Base-by-base conservation (phyloP, 2,329 filamentous ascomycete species). In the Microascus cirrosus region DNA sequence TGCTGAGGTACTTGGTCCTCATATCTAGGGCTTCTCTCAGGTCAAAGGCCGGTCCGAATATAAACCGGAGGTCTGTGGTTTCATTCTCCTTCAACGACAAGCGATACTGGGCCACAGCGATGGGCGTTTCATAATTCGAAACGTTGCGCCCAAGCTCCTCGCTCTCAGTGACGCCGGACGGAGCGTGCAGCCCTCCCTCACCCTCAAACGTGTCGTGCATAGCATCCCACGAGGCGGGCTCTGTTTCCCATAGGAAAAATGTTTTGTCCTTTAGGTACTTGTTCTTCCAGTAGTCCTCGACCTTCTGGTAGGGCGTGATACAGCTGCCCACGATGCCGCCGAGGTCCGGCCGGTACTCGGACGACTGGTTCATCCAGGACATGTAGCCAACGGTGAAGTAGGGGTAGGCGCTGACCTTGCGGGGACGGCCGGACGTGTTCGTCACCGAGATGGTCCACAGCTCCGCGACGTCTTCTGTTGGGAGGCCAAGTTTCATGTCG, bases 281-380 rank as follows among this genome's bases (percentile, higher is more conserved):
- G 64, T 78, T 80, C 68, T 81, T 82, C 61, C 75, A 79, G 64
- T 81, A 82, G 59, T 83, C 79, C 60, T 73, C 71, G 0, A 78
- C 74, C 63, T 81, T 81, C 59, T 82, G 80, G 63, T 83, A 82
- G 0, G 79, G 80, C 1, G 79, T 81, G 60, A 80, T 74, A 63
- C 75, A 75, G 66, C 70, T 80, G 25, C 71, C 77, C 12, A 83
- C 72, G 13, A 83, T 70, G 25, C 76, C 79, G 24, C 70, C 69
- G 22, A 81, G 69, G 11, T 79, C 74, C 6, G 68, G 58, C 24
- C 74, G 71, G 70, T 77, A 82, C 61, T 79, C 75, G 39, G 75
- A 79, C 35, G 77, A 77, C 65, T 81, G 80, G 65, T 81, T 82
- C 79, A 82, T 83, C 79, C 79, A 82, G 15, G 79, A 82, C 77